A percentile compares a stretch with the other conserved stretches of the same genome.
Evolutionary conservation across 192 early-diverging fungal genomes (phyloP).

Genomic region (Chytriomyces confervae): DNA sequence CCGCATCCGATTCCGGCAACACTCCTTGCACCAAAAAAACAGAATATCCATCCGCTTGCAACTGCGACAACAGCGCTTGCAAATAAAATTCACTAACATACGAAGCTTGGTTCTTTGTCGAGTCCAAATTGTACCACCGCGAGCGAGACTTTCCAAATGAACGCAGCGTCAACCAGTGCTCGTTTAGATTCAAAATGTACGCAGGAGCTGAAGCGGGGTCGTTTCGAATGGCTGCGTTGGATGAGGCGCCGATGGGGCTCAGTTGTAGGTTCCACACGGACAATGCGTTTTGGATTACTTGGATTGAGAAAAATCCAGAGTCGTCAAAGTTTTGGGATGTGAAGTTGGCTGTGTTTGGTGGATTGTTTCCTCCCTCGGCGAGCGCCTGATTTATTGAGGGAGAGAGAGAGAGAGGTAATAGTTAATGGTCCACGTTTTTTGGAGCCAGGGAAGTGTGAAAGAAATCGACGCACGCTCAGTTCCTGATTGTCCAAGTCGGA

Average conservation of each 20-base stretch:
- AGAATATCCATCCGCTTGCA: conserved; percentile 54
- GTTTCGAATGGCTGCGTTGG: conserved; percentile 46
- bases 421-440: not conserved
- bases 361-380: conserved; percentile 55
- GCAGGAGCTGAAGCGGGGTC: conserved; percentile 69
- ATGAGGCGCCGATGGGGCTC: conserved; percentile 58
- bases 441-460: not conserved
- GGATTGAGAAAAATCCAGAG: conserved; percentile 77
- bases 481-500: conserved; percentile 70
- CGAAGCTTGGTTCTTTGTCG: conserved; percentile 52
- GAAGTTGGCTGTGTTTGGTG: conserved; percentile 15
- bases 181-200: conserved; percentile 75
- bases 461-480: conserved; percentile 40
- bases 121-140: conserved; percentile 83
- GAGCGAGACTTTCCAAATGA: conserved; percentile 65
- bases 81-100: conserved; percentile 76
- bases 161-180: conserved; percentile 70
- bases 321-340: conserved; percentile 53
- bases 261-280: conserved; percentile 65
- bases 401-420: not conserved
- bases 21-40: conserved; percentile 54
- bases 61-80: conserved; percentile 47
- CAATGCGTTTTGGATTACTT: conserved; percentile 64
- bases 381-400: conserved; percentile 46
- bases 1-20: conserved; percentile 44